phyloP scores from a whole-genome alignment of 352 stramenopile species.

The Globisporangium nodosum region DNA sequence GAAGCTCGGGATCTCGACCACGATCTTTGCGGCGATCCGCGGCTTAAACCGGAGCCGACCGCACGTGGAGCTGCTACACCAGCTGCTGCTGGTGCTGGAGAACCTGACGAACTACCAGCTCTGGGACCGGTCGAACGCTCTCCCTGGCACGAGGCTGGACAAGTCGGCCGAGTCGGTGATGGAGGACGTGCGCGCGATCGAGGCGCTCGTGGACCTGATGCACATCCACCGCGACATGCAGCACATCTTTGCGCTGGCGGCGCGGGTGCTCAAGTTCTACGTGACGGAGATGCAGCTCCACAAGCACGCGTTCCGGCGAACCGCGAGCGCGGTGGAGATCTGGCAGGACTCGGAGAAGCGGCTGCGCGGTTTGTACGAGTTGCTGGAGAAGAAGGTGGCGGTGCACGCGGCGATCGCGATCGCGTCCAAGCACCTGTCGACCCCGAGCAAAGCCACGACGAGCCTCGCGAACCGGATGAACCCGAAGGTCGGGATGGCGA shows the following conservation, averaged over 20 bases:
- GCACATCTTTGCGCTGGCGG: constrained; percentile 68
- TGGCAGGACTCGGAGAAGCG: constrained; percentile 58
- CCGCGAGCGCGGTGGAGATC: constrained; percentile 5
- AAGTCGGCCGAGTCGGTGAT: constrained; percentile 36
- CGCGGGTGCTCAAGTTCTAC: constrained; percentile 58
- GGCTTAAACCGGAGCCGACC: constrained; percentile 93
- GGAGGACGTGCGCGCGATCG: constrained; percentile 61
- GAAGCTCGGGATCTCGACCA: constrained; percentile 75
- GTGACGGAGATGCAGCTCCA: constrained; percentile 27
- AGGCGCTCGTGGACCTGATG: constrained; percentile 91
- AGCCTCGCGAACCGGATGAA: constrained; percentile 66
- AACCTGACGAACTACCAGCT: constrained; percentile 83
- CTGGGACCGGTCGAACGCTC: constrained; percentile 14
- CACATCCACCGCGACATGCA: constrained; percentile 93
- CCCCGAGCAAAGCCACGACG: constrained; percentile 8
- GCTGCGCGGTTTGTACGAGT: constrained; percentile 36
- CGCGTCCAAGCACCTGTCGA: constrained; percentile 5
- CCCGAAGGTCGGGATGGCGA: constrained; percentile 49
- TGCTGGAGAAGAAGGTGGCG: constrained; percentile 54
- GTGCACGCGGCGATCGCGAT: constrained; percentile 35
- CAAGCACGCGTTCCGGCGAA: constrained; percentile 3
- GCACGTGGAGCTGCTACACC: constrained; percentile 92
- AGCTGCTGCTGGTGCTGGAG: constrained; percentile 72
- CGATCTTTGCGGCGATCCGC: constrained; percentile 90
- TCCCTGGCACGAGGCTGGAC: constrained; percentile 16